These are phyloP conservation scores for Triticum dicoccoides DNA, from an alignment of 176 grass and related monocot species.

Conservation along the genomic window DNA sequence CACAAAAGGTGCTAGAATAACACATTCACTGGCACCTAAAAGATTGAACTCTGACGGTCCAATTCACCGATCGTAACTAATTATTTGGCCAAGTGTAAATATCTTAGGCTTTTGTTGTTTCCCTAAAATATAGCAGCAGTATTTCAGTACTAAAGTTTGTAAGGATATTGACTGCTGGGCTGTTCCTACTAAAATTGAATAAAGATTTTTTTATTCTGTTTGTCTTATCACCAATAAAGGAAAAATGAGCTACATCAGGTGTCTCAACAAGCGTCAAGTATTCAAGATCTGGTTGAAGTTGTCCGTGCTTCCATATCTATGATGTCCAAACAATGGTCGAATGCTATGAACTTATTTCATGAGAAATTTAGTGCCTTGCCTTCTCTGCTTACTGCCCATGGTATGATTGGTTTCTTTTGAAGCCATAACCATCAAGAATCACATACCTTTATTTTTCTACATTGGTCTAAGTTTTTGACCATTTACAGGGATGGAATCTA, in stretches of 20 bases:
- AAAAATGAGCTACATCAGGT: constrained; percentile 99
- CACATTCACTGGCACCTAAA: constrained; percentile 9
- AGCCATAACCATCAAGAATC: constrained; percentile 5
- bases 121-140: constrained; percentile 5
- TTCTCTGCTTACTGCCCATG: constrained; percentile 74
- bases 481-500: constrained; percentile 69
- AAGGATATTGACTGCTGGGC: background rate
- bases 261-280: constrained; percentile 94
- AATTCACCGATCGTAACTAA: background rate
- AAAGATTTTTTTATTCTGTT: background rate
- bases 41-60: background rate
- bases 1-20: constrained; percentile 18
- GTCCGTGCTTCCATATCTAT: constrained; percentile 72
- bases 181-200: constrained; percentile 6
- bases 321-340: constrained; percentile 92
- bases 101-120: background rate
- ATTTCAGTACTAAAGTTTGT: constrained; percentile 17
- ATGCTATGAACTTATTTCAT: constrained; percentile 79
- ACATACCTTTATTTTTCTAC: background rate
- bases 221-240: constrained; percentile 35
- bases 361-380: constrained; percentile 71
- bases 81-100: constrained; percentile 9
- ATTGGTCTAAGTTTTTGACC: constrained; percentile 7
- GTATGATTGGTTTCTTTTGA: constrained; percentile 48
- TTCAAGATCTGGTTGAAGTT: constrained; percentile 93